Percentiles rank a stretch among this genome's conserved stretches.
These are phyloP conservation scores for Clathrus columnatus DNA, from an alignment of 768 basidiomycete genomes.

Conservation along the genomic window DNA sequence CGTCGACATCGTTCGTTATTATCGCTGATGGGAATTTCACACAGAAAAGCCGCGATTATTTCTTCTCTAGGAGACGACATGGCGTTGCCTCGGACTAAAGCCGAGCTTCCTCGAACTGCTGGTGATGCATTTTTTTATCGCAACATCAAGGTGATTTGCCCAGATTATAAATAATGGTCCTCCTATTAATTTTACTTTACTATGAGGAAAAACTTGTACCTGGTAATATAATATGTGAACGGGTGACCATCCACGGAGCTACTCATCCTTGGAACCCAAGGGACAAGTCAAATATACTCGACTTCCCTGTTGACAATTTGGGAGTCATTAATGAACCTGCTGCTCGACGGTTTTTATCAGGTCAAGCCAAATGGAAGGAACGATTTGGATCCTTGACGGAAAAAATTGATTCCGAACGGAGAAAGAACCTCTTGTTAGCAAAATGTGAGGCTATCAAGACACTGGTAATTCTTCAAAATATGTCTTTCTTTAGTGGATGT, in stretches of 20 bases:
- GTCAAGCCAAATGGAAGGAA: conserved; percentile 49
- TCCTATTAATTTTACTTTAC: background rate
- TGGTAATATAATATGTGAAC: conserved; percentile 80
- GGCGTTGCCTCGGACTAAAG: background rate
- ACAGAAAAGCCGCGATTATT: background rate
- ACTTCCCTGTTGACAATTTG: conserved; percentile 54
- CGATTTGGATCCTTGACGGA: conserved; percentile 54
- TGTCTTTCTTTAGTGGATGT: background rate
- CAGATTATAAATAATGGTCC: background rate
- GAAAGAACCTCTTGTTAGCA: conserved; percentile 53
- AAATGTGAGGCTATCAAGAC: conserved; percentile 52
- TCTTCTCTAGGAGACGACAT: background rate
- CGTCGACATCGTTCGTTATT: background rate
- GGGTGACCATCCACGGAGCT: conserved; percentile 75
- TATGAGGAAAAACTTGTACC: background rate
- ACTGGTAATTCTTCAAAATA: conserved; percentile 22
- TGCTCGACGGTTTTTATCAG: conserved; percentile 67
- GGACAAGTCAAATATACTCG: conserved; percentile 62
- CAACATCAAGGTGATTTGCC: conserved; percentile 35
- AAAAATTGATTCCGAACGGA: conserved; percentile 57
- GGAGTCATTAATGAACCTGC: conserved; percentile 70
- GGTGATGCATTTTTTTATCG: conserved; percentile 56
- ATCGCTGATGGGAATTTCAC: background rate
- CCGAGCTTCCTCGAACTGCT: conserved; percentile 35
- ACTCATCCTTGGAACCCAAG: conserved; percentile 69